A percentile compares a stretch with the other conserved stretches of the same genome.
Evolutionary conservation across 306 rosid species (phyloP).

Genomic region (Adenanthera pavonina): DNA sequence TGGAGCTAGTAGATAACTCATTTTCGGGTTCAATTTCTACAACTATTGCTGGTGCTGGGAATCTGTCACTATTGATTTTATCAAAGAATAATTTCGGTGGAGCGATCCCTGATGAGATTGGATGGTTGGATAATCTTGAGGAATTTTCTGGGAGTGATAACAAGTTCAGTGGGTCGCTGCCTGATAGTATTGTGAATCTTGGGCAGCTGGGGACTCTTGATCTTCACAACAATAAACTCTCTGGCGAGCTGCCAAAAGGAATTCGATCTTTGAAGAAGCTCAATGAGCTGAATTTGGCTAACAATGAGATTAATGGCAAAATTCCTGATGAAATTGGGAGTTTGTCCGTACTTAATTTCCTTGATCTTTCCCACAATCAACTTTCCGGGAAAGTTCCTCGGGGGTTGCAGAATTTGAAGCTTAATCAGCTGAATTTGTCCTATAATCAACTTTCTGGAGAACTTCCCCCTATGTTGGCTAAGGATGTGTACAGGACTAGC

Average conservation of each 20-base stretch:
- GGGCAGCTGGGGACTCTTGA: conserved; percentile 67
- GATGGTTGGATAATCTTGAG: conserved; percentile 66
- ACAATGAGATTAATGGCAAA: conserved; percentile 64
- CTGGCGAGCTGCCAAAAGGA: conserved; percentile 66
- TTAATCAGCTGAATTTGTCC: conserved; percentile 74
- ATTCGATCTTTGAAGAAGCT: conserved; percentile 64
- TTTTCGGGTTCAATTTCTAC: conserved; percentile 69
- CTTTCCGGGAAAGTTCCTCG: conserved; percentile 71
- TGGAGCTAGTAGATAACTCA: conserved; percentile 70
- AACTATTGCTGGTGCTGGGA: conserved; percentile 75
- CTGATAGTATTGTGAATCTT: conserved; percentile 63
- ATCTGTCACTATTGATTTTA: conserved; percentile 61
- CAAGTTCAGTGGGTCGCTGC: conserved; percentile 62
- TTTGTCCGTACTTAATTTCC: conserved; percentile 73
- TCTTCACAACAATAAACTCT: conserved; percentile 70
- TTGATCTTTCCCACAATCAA: conserved; percentile 76
- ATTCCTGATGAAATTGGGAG: conserved; percentile 75
- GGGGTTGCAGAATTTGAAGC: conserved; percentile 76
- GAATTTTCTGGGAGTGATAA: conserved; percentile 64
- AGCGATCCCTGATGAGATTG: conserved; percentile 76
- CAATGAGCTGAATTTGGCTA: conserved; percentile 76
- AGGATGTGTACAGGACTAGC: conserved; percentile 61
- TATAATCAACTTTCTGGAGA: conserved; percentile 68
- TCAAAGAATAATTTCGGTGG: conserved; percentile 74
- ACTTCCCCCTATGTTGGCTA: conserved; percentile 71